These are phyloP conservation scores for Albugo candida DNA, from an alignment of 352 stramenopile species.

Conservation along the genomic window DNA sequence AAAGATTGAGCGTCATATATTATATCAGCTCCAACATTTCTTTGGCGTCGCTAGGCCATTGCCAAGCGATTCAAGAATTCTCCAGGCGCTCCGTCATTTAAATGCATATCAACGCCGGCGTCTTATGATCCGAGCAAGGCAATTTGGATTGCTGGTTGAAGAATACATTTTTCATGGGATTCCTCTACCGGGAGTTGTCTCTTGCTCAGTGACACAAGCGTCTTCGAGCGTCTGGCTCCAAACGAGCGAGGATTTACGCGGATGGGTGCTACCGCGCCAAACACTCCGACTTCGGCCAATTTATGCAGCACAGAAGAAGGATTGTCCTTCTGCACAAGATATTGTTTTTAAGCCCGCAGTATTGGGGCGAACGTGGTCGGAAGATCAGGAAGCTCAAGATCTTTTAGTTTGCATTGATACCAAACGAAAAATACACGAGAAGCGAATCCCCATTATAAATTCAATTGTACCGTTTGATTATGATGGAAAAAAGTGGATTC, in stretches of 20 bases:
- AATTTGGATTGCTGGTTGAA: constrained; percentile 30
- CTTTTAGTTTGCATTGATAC: constrained; percentile 15
- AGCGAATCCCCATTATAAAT: constrained; percentile 9
- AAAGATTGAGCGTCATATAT: constrained; percentile 13
- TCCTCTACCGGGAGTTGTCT: constrained; percentile 23
- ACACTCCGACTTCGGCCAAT: constrained; percentile 15
- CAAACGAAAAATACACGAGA: constrained; percentile 16
- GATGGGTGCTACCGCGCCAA: constrained; percentile 28
- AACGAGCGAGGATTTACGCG: constrained; percentile 23
- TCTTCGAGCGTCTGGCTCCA: constrained; percentile 9
- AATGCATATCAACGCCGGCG: constrained; percentile 23
- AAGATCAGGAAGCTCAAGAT: constrained; percentile 1
- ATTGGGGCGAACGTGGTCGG: not conserved
- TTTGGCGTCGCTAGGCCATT: constrained; percentile 22
- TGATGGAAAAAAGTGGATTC: constrained; percentile 2
- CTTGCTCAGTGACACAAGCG: constrained; percentile 11
- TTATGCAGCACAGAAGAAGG: constrained; percentile 13
- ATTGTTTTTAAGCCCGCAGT: not conserved
- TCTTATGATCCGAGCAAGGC: constrained; percentile 21
- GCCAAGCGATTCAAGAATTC: constrained; percentile 17
- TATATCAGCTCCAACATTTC: constrained; percentile 16
- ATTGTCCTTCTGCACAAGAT: constrained; percentile 13
- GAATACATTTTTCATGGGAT: constrained; percentile 48
- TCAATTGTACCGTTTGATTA: constrained; percentile 1
- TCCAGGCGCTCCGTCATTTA: constrained; percentile 24